A percentile compares a stretch with the other conserved stretches of the same genome.
Evolutionary conservation across 2,329 filamentous ascomycete genomes (phyloP).

Genomic region (Diaporthe longicolla): DNA sequence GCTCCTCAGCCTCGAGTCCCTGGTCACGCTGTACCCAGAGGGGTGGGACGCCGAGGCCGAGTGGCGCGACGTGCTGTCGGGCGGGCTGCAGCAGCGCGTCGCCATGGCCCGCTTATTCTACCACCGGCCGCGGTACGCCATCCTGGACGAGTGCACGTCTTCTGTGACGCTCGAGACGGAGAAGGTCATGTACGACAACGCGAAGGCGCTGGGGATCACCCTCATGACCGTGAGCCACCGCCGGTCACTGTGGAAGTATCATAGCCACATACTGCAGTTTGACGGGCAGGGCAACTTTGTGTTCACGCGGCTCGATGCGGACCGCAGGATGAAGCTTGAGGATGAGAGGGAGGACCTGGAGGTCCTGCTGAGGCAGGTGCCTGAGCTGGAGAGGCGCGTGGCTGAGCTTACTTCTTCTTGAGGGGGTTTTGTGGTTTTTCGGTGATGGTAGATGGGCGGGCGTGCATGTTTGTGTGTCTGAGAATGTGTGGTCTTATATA

Average conservation of each 20-base stretch:
- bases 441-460: no score
- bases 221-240: conserved; percentile 97
- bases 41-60: conserved; percentile 96
- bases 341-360: conserved; percentile 98
- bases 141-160: conserved; percentile 96
- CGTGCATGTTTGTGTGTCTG: not conserved
- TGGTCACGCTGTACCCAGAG: conserved; percentile 81
- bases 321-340: conserved; percentile 86
- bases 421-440: not conserved
- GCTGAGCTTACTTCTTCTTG: conserved; percentile 76
- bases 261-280: conserved; percentile 94
- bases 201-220: conserved; percentile 91
- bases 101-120: conserved; percentile 98
- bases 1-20: conserved; percentile 84
- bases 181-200: conserved; percentile 96
- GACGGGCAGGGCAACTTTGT: conserved; percentile 94
- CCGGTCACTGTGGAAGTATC: conserved; percentile 95
- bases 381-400: conserved; percentile 88
- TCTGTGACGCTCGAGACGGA: conserved; percentile 96
- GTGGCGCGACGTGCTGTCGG: conserved; percentile 94
- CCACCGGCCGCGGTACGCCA: conserved; percentile 92
- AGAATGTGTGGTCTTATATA: not conserved
- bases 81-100: conserved; percentile 93
- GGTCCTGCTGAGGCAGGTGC: conserved; percentile 84
- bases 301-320: conserved; percentile 91